Base-by-base conservation (phyloP, 495 filamentous ascomycete species). In the Chaetomium tenue region DNA sequence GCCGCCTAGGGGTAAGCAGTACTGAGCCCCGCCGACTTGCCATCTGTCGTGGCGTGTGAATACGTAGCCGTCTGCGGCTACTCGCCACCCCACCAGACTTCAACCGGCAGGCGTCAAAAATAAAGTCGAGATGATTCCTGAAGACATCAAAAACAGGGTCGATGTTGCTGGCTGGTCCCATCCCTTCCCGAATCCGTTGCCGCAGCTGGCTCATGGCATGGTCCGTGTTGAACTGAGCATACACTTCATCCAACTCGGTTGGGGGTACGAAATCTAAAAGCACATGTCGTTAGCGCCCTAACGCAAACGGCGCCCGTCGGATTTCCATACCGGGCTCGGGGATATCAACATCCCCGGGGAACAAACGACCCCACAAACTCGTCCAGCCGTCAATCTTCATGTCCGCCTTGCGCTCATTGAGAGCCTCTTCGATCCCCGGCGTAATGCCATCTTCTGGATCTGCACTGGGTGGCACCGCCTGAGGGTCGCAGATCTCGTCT, bases 371-470 rank as follows among this genome's bases (percentile, higher is more conserved):
- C 74, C 72, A 76, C 2, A 76, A 64, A 5, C 52, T 37, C 4
- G 66, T 26, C 74, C 74, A 76, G 37, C 55, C 58, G 50, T 67
- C 65, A 26, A 76, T 64, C 58, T 76, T 74, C 22, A n/a, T 37
- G 42, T 68, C 61, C 12, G 68, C 60, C 60, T 71, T 69, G 1
- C 74, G 60, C 12, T 65, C 71, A 57, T 74, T 74, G 11, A 76
- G 71, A 1, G 42, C 0, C 8, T 68, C 66, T 52, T 73, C 66
- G 15, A 64, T 63, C 22, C 40, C 47, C 2, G 25, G 11, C 1
- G 61, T 70, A 58, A 76, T 74, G 23, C 73, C 73, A 30, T 72
- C 72, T 60, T 75, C 73, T 18, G 73, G 73, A 22, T 75, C 65
- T 11, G 44, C 30, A 48, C 66, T 68, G 1, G 63, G 50, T 0